Evolutionary conservation across 2,329 filamentous ascomycete species (phyloP).

Genomic region (Emergomyces pasteurianus): DNA sequence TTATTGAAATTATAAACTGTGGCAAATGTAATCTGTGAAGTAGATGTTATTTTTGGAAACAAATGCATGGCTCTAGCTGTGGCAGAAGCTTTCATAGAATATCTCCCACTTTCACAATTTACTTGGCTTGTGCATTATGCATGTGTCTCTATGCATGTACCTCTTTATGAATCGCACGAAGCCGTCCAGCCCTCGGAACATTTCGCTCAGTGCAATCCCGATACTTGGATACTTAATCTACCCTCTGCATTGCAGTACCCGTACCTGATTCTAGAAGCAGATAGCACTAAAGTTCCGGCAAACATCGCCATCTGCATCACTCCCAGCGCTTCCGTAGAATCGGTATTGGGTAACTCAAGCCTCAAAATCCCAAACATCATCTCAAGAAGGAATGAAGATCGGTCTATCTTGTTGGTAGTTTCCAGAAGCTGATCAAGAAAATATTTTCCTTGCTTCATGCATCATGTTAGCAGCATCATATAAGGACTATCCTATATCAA

Average conservation of each 20-base stretch:
- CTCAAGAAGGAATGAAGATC: background rate
- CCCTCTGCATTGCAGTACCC: background rate
- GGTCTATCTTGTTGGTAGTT: background rate
- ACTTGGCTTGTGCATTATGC: background rate
- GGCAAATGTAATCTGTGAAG: background rate
- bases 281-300: background rate
- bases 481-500: background rate
- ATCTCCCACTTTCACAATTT: background rate
- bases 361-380: background rate
- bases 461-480: background rate
- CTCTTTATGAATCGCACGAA: background rate
- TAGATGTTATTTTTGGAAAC: background rate
- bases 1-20: background rate
- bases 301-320: background rate
- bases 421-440: background rate
- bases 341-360: background rate
- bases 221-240: background rate
- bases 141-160: background rate
- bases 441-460: background rate
- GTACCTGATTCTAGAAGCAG: background rate
- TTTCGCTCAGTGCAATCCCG: background rate
- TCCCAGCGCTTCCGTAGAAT: background rate
- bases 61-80: background rate
- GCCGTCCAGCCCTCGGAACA: background rate
- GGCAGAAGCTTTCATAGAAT: background rate